phyloP scores from a whole-genome alignment of 2,329 filamentous ascomycete species.

The Beauveria scarabaeidicola region DNA sequence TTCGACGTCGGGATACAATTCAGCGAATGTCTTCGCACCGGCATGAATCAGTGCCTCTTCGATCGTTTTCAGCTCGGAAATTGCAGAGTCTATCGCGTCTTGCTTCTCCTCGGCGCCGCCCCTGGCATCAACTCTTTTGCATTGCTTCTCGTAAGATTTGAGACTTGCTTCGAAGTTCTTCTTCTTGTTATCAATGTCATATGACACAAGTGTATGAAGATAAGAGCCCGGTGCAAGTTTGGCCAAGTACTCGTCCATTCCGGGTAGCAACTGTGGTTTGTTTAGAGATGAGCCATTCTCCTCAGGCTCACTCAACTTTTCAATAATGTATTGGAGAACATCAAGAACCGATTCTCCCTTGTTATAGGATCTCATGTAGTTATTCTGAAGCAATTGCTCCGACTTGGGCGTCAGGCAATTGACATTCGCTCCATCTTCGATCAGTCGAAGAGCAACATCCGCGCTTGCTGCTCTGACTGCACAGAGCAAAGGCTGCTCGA shows the following conservation, averaged over 20 bases:
- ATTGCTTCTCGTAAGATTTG: constrained; percentile 17
- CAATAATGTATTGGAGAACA: constrained; percentile 43
- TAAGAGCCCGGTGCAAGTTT: constrained; percentile 49
- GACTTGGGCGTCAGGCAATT: constrained; percentile 45
- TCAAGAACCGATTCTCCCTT: constrained; percentile 50
- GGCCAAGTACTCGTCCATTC: constrained; percentile 45
- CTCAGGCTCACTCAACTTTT: constrained; percentile 29
- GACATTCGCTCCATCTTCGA: constrained; percentile 57
- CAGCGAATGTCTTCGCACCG: constrained; percentile 57
- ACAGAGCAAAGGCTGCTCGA: constrained; percentile 58
- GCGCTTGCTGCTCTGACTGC: constrained; percentile 41
- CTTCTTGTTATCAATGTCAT: constrained; percentile 28
- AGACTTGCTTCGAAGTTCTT: constrained; percentile 25
- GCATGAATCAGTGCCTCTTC: constrained; percentile 45
- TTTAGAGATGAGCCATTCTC: constrained; percentile 10
- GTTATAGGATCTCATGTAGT: constrained; percentile 24
- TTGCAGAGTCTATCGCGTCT: constrained; percentile 41
- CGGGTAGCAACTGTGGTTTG: constrained; percentile 23
- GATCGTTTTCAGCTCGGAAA: constrained; percentile 45
- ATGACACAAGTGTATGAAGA: constrained; percentile 42
- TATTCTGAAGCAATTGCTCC: constrained; percentile 26
- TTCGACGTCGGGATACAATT: constrained; percentile 51
- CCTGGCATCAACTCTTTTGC: constrained; percentile 3
- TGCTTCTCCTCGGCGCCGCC: constrained; percentile 42
- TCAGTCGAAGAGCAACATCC: constrained; percentile 45